Conservation (phyloP, 352 stramenopile species). For the Phytophthora kernoviae region DNA sequence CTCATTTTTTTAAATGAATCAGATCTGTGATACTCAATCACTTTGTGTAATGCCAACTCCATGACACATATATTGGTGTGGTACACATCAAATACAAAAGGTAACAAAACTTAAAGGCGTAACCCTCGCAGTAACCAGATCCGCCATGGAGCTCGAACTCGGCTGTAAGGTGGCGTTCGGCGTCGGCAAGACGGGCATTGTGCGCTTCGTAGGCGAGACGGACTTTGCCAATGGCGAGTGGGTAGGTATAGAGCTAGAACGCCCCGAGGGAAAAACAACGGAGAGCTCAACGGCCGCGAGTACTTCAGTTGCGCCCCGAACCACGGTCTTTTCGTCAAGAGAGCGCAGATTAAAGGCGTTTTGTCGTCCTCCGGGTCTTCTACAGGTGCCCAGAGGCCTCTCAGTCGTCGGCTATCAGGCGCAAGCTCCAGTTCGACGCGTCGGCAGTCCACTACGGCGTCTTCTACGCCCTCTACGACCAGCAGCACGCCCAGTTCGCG, state of each 20-base stretch:
- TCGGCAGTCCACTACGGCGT: constrained; percentile 9
- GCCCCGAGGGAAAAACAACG: constrained; percentile 85
- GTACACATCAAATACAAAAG: too few relatives aligned
- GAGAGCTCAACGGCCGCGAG: constrained; percentile 77
- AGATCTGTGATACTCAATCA: constrained; percentile 44
- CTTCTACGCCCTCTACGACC: constrained; percentile 11
- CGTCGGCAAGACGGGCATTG: constrained; percentile 69
- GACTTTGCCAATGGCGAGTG: constrained; percentile 82
- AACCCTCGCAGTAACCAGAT: too few relatives aligned
- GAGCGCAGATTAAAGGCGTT: constrained; percentile 37
- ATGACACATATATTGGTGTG: too few relatives aligned
- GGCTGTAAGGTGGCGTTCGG: constrained; percentile 69
- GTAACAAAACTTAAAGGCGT: too few relatives aligned
- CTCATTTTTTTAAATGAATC: constrained; percentile 60
- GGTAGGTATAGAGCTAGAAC: constrained; percentile 83
- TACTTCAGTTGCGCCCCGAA: constrained; percentile 83
- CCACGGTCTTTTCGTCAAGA: constrained; percentile 79
- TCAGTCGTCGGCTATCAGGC: constrained; percentile 38
- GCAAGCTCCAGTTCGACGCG: constrained; percentile 17
- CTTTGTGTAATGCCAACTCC: constrained; percentile 53
- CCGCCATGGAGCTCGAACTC: constrained; percentile 58
- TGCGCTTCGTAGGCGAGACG: constrained; percentile 80
- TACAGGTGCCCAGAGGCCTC: constrained; percentile 38
- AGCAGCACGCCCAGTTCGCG: constrained; percentile 11
- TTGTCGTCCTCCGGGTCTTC: constrained; percentile 26